phyloP scores from a whole-genome alignment of 805 yeast genomes.

The Clavispora fructus region DNA sequence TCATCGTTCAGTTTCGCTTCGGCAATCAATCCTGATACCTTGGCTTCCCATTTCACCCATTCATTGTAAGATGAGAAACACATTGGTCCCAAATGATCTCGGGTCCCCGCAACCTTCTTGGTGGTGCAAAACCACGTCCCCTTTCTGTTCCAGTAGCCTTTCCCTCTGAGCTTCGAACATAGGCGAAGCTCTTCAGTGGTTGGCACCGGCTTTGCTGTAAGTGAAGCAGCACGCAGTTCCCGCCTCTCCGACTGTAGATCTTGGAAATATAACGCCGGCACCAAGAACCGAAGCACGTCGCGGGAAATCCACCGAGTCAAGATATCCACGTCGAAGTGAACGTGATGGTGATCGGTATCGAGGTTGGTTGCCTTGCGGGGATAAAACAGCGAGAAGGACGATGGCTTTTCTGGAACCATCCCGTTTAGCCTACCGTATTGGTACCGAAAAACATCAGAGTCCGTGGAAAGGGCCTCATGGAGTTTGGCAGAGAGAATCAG shows the following conservation, averaged over 20 bases:
- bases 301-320: conserved; percentile 17
- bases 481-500: conserved; percentile 1
- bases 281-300: conserved; percentile 12
- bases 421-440: conserved; percentile 6
- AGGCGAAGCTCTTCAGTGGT: conserved; percentile 12
- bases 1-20: conserved; percentile 7
- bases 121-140: conserved; percentile 19
- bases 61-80: conserved; percentile 14
- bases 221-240: conserved; percentile 1
- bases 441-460: conserved; percentile 6
- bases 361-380: conserved; percentile 16
- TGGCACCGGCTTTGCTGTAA: conserved; percentile 15
- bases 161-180: conserved; percentile 10
- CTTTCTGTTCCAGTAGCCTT: conserved; percentile 14
- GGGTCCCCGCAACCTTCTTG: conserved; percentile 1
- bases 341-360: conserved; percentile 16
- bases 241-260: conserved; percentile 9
- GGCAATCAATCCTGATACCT: conserved; percentile 2
- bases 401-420: conserved; percentile 11
- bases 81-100: conserved; percentile 12
- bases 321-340: conserved; percentile 11
- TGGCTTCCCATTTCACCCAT: conserved; percentile 17
- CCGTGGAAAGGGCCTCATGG: conserved; percentile 11
- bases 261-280: conserved; percentile 17
- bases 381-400: conserved; percentile 13